These are phyloP conservation scores for Acorus calamus DNA, from an alignment of 106 monocot genomes.

Conservation along the genomic window DNA sequence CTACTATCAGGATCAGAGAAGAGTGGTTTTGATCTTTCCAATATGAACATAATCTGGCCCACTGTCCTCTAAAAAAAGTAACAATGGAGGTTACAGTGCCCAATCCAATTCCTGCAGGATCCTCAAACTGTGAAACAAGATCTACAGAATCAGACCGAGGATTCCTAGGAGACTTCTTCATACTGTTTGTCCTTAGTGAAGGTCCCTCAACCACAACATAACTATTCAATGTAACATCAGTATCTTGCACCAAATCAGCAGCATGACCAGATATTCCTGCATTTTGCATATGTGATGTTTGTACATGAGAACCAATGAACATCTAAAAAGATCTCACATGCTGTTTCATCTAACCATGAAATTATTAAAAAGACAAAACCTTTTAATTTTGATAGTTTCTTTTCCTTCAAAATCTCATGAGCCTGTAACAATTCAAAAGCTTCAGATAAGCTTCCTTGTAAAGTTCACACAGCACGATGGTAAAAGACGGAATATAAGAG, in stretches of 20 bases:
- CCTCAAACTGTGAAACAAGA: constrained; percentile 5
- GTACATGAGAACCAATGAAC: too few relatives aligned
- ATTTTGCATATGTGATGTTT: too few relatives aligned
- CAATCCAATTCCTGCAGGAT: constrained; percentile 3
- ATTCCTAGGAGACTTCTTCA: background rate
- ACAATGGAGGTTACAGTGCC: constrained; percentile 6
- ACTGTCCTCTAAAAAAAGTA: constrained; percentile 25
- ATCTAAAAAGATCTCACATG: too few relatives aligned
- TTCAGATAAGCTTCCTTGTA: constrained; percentile 1
- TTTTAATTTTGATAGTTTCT: constrained; percentile 19
- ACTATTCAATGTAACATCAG: background rate
- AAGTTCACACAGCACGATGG: background rate
- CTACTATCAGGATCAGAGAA: constrained; percentile 24
- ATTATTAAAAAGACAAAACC: constrained; percentile 20
- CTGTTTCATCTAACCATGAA: background rate
- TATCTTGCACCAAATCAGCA: too few relatives aligned
- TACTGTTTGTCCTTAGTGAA: constrained; percentile 4
- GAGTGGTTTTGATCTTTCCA: constrained; percentile 19
- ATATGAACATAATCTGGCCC: constrained; percentile 31
- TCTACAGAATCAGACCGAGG: constrained; percentile 1
- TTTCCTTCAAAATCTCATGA: constrained; percentile 49
- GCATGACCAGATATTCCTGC: too few relatives aligned
- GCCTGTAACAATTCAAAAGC: constrained; percentile 29
- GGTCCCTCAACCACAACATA: constrained; percentile 4
- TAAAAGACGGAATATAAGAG: too few relatives aligned